phyloP scores from a whole-genome alignment of 2,329 filamentous ascomycete species.

The Ramularia endophylla region DNA sequence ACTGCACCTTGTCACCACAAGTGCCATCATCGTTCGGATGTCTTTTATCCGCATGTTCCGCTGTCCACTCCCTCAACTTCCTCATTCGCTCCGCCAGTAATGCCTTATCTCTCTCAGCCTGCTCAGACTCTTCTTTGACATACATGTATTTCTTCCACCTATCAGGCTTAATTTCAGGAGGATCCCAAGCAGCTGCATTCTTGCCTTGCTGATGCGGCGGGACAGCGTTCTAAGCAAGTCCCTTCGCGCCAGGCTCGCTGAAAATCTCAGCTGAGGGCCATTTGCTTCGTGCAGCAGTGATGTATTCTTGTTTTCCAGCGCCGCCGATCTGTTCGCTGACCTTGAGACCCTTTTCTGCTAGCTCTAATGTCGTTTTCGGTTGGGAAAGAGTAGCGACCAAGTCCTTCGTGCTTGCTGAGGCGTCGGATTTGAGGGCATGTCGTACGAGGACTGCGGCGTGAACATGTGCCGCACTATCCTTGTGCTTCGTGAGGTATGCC shows the following conservation, averaged over 20 bases:
- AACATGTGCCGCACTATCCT: conserved; percentile 55
- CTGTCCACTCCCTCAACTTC: too few species aligned
- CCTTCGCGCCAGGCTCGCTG: conserved; percentile 1
- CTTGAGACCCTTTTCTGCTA: conserved; percentile 51
- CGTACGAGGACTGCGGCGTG: conserved; percentile 58
- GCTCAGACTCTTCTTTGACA: too few species aligned
- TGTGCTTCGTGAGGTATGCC: conserved; percentile 58
- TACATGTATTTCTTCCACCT: too few species aligned
- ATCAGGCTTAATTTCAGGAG: too few species aligned
- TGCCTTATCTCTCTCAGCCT: too few species aligned
- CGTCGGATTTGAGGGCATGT: conserved; percentile 52
- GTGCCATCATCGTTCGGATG: too few species aligned
- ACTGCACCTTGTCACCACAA: too few species aligned
- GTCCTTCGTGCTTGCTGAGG: conserved; percentile 53
- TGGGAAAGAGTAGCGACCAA: conserved; percentile 55
- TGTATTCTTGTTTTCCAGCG: conserved; percentile 45
- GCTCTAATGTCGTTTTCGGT: conserved; percentile 46
- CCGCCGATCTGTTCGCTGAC: conserved; percentile 47
- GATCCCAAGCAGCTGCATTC: too few species aligned
- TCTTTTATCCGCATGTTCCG: too few species aligned
- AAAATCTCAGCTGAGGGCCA: conserved; percentile 37
- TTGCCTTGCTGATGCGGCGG: not conserved
- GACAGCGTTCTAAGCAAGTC: not conserved
- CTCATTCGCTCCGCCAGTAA: too few species aligned
- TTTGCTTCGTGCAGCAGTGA: conserved; percentile 32